phyloP scores from a whole-genome alignment of 208 protist species.

The Leishmania braziliensis region DNA sequence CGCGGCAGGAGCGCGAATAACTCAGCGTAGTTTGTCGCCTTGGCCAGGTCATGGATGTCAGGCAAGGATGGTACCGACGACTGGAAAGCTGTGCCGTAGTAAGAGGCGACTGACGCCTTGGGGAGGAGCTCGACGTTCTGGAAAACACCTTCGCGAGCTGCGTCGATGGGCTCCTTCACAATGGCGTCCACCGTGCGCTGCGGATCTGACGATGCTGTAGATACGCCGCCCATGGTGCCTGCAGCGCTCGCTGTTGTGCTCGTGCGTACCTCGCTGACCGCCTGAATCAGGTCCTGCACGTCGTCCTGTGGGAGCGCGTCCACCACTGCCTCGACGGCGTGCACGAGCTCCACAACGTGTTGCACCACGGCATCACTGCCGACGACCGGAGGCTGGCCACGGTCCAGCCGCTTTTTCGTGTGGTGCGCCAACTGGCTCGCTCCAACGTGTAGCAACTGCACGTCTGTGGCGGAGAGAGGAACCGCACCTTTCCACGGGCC shows the following conservation, averaged over 20 bases:
- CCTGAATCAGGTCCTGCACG: slow-evolving; percentile 29
- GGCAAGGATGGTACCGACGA: slow-evolving; percentile 31
- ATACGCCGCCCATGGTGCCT: not conserved
- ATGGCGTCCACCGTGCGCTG: slow-evolving; percentile 13
- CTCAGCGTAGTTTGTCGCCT: slow-evolving; percentile 26
- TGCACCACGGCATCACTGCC: slow-evolving; percentile 18
- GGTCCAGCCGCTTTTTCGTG: slow-evolving; percentile 49
- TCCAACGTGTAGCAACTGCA: slow-evolving; percentile 43
- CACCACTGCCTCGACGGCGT: slow-evolving; percentile 42
- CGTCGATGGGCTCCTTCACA: slow-evolving; percentile 22
- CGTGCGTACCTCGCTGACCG: slow-evolving; percentile 6
- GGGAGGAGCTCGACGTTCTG: slow-evolving; percentile 50
- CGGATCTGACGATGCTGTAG: not conserved
- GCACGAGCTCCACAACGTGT: slow-evolving; percentile 45
- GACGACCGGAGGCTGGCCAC: slow-evolving; percentile 18
- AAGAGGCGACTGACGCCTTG: slow-evolving; percentile 30
- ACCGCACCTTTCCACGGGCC: slow-evolving; percentile 44
- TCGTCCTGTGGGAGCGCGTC: slow-evolving; percentile 44
- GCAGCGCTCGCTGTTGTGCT: slow-evolving; percentile 13
- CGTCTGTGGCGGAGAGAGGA: slow-evolving; percentile 55
- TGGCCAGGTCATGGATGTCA: slow-evolving; percentile 30
- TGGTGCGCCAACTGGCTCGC: slow-evolving; percentile 57
- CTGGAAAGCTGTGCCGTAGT: slow-evolving; percentile 47
- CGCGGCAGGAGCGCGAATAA: slow-evolving; percentile 33
- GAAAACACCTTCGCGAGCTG: slow-evolving; percentile 24